phyloP scores from a whole-genome alignment of 805 yeast species.

The Maudiozyma bulderi region DNA sequence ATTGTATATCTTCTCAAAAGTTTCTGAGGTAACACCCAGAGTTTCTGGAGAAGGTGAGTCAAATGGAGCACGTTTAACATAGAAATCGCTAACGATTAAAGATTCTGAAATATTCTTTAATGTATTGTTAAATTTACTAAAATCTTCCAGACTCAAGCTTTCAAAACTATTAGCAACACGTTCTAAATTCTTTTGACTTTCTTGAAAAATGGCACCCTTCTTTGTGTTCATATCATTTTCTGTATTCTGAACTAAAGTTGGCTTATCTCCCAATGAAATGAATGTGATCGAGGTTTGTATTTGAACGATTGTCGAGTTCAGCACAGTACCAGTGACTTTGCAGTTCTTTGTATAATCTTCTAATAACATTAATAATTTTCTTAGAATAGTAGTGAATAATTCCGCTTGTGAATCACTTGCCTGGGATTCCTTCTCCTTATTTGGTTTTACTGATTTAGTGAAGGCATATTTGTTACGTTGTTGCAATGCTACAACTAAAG shows the following conservation, averaged over 20 bases:
- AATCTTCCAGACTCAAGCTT: slow-evolving; percentile 7
- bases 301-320: slow-evolving; percentile 11
- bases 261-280: slow-evolving; percentile 2
- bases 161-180: slow-evolving; percentile 12
- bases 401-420: slow-evolving; percentile 10
- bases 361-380: slow-evolving; percentile 21
- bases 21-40: slow-evolving; percentile 18
- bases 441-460: not conserved
- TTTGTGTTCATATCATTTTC: not conserved
- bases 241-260: slow-evolving; percentile 3
- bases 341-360: slow-evolving; percentile 26
- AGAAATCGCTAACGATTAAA: slow-evolving; percentile 23
- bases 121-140: slow-evolving; percentile 13
- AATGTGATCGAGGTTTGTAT: slow-evolving; percentile 14
- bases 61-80: slow-evolving; percentile 16
- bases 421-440: not conserved
- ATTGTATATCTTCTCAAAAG: slow-evolving; percentile 11
- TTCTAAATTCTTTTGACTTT: not conserved
- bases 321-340: slow-evolving; percentile 13
- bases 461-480: slow-evolving; percentile 14
- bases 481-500: slow-evolving; percentile 19
- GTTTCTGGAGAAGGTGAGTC: slow-evolving; percentile 10
- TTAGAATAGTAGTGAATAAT: slow-evolving; percentile 11
- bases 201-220: not conserved
- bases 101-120: slow-evolving; percentile 25